A percentile compares a stretch with the other conserved stretches of the same genome.
Conservation (phyloP, 129 eudicot genomes). For the Rutidosis leptorrhynchoides region DNA sequence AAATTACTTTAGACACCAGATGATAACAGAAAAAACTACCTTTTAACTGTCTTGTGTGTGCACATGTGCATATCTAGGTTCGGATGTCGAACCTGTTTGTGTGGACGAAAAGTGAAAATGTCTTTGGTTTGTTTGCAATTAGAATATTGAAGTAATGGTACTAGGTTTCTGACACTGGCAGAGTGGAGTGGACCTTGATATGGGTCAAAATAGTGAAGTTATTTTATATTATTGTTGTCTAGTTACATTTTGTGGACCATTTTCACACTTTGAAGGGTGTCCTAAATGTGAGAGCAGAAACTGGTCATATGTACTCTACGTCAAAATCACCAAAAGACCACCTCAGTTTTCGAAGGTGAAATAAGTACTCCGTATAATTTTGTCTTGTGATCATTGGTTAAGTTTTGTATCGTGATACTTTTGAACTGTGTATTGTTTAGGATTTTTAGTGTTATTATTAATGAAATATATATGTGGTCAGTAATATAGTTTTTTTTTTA, state of each 20-base stretch:
- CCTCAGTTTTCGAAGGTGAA: too few relatives aligned
- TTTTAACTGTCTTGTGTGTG: not conserved
- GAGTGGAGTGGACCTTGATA: slow-evolving; percentile 28
- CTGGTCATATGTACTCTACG: too few relatives aligned
- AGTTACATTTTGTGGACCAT: not conserved
- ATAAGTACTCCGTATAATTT: too few relatives aligned
- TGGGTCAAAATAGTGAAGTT: not conserved
- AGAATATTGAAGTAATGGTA: slow-evolving; percentile 26
- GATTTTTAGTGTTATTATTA: too few relatives aligned
- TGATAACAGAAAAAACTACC: not conserved
- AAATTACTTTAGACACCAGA: slow-evolving; percentile 1
- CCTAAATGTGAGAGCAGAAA: too few relatives aligned
- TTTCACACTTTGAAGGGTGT: slow-evolving; percentile 10
- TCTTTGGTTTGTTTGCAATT: slow-evolving; percentile 8
- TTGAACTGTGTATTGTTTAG: too few relatives aligned
- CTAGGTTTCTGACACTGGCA: slow-evolving; percentile 34
- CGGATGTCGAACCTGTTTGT: slow-evolving; percentile 2
- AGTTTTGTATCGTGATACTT: too few relatives aligned
- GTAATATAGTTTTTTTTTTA: too few relatives aligned
- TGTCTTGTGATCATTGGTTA: too few relatives aligned
- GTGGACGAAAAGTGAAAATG: not conserved
- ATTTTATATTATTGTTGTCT: too few relatives aligned
- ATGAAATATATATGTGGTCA: too few relatives aligned
- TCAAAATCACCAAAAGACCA: too few relatives aligned
- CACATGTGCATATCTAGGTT: slow-evolving; percentile 15